Conservation (phyloP, 371 early-diverging fungal genomes). For the Rhizopus delemar region DNA sequence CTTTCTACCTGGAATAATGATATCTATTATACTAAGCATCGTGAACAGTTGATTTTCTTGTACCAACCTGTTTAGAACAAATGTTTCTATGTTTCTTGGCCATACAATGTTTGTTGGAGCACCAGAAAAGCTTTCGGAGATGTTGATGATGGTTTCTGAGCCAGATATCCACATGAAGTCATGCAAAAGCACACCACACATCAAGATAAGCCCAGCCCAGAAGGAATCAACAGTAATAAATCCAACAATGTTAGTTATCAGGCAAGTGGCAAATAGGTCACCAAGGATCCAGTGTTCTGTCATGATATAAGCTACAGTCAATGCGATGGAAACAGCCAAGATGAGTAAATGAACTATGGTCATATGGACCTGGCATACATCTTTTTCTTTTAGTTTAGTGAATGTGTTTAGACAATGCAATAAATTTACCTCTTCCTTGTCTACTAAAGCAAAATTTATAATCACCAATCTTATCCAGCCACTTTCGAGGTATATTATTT, state of each 20-base stretch:
- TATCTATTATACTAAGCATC: slow-evolving; percentile 94
- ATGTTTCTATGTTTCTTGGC: slow-evolving; percentile 64
- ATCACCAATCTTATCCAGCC: slow-evolving; percentile 3
- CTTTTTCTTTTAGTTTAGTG: slow-evolving; percentile 1
- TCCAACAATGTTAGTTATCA: slow-evolving; percentile 17
- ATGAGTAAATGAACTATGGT: slow-evolving; percentile 19
- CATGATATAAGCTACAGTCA: slow-evolving; percentile 12
- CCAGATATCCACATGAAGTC: slow-evolving; percentile 97
- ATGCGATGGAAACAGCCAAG: slow-evolving; percentile 11
- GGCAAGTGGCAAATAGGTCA: slow-evolving; percentile 19
- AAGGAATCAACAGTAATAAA: slow-evolving; percentile 45
- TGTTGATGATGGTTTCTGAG: slow-evolving; percentile 91
- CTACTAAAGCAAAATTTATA: slow-evolving; percentile 19
- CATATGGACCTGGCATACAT: slow-evolving; percentile 23
- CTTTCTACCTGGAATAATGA: slow-evolving; percentile 83
- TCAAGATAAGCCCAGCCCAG: slow-evolving; percentile 85
- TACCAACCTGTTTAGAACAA: slow-evolving; percentile 40
- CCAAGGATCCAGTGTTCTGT: slow-evolving; percentile 24
- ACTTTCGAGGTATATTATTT: slow-evolving; percentile 2
- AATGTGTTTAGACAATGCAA: neutral
- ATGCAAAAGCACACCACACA: slow-evolving; percentile 87
- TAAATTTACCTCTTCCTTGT: slow-evolving; percentile 10
- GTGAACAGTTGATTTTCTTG: slow-evolving; percentile 62
- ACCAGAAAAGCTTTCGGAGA: slow-evolving; percentile 83
- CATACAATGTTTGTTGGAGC: slow-evolving; percentile 92